Evolutionary conservation across 164 flowering plant genomes (phyloP), one percentile per base, ranked within the genome.

Genomic region (Chloranthus sessilifolius): DNA sequence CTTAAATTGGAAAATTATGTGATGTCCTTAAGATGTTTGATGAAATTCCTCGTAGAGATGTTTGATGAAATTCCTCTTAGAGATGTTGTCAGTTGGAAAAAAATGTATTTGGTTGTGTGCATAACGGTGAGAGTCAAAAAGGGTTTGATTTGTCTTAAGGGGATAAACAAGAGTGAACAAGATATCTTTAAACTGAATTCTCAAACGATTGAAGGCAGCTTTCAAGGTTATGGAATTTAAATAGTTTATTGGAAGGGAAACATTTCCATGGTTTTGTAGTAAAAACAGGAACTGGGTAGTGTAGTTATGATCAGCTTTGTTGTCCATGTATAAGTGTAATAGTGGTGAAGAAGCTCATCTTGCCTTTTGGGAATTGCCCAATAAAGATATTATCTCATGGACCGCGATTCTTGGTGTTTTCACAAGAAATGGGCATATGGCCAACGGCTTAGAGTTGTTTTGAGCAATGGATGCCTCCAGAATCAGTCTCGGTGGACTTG

Each of bases 41-140:
- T n/a, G n/a, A n/a, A n/a, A n/a, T n/a, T n/a, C n/a, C 95, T 0
- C 36, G 17, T 45, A 23, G 8, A n/a, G 2, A 40, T 78, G 78
- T 89, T 89, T 53, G 88, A 72, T 52, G 92, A 85, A 75, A 85
- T 83, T 53, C n/a, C 59, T 28, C 56, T 53, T 24, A 76, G 70
- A 66, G 95, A 85, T 67, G 91, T 78, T 45, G 81, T 85, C 21
- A 64, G 78, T 50, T 88, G 96, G 96, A 88, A 95, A 77, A 86
- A 7, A 72, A 81, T 52, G 55, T 88, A 5, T 60, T 76, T 63
- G 88, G 96, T 59, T 81, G 64, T 65, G 82, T 82, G 51, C 80
- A 72, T 64, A 85, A 88, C 59, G 79, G 53, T 3, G 75, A 83
- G 53, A 53, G 71, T 70, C 78, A n/a, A 69, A 39, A 72, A 53